Percentiles rank a stretch among this genome's conserved stretches.
Conservation (phyloP, 495 filamentous ascomycete species). For the Xylaria scruposa region DNA sequence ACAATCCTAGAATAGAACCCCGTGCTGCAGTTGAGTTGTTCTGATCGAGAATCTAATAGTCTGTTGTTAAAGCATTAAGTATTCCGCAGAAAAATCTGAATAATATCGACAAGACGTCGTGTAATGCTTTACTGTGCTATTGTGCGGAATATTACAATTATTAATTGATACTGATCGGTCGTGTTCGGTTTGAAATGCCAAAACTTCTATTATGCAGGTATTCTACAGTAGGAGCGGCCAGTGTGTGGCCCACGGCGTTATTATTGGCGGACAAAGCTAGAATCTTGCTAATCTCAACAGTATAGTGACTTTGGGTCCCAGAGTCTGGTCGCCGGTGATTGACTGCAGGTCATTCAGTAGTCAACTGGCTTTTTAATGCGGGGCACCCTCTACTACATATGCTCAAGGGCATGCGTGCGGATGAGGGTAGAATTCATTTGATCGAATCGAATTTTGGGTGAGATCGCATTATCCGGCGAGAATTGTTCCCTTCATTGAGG, state of each 20-base stretch:
- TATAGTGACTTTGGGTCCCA: background rate
- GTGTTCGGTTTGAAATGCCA: background rate
- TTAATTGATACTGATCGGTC: background rate
- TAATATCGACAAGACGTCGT: background rate
- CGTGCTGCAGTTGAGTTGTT: background rate
- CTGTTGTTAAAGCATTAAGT: background rate
- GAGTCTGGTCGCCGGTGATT: background rate
- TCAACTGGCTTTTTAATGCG: slow-evolving; percentile 2
- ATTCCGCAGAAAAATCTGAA: background rate
- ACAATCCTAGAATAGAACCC: background rate
- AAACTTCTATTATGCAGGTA: background rate
- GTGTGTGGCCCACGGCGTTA: background rate
- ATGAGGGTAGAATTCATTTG: background rate
- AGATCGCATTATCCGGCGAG: slow-evolving; percentile 5
- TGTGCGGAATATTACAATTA: background rate
- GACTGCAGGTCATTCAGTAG: background rate
- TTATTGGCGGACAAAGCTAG: background rate
- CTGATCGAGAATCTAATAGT: background rate
- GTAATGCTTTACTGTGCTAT: background rate
- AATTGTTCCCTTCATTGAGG: slow-evolving; percentile 10
- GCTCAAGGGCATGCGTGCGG: slow-evolving; percentile 8
- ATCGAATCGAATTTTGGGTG: background rate
- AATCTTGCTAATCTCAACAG: slow-evolving; percentile 9
- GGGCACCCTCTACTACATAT: background rate
- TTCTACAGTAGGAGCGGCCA: slow-evolving; percentile 6